Evolutionary conservation across 805 yeast genomes (phyloP).

Genomic region (Debaryomyces prosopidis): DNA sequence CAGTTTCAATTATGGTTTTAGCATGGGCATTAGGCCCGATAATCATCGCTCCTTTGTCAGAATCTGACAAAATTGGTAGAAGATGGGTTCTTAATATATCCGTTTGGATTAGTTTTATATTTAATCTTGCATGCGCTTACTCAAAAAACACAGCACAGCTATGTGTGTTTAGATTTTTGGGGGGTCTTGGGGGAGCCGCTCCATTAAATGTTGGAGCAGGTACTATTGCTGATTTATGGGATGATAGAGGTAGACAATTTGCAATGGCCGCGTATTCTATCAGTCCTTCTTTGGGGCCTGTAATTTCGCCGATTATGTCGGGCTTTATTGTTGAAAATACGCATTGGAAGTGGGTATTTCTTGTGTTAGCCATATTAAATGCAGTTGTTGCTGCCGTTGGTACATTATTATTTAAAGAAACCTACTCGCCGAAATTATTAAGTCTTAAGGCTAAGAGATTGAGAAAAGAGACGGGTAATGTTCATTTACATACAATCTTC

Average conservation of each 20-base stretch:
- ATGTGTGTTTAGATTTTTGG: conserved; percentile 58
- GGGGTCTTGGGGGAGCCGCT: conserved; percentile 69
- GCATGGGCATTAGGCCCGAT: conserved; percentile 73
- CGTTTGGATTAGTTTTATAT: conserved; percentile 47
- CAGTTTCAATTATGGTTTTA: conserved; percentile 64
- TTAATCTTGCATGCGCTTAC: conserved; percentile 63
- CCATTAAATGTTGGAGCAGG: conserved; percentile 74
- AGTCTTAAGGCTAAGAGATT: conserved; percentile 46
- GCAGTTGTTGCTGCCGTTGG: conserved; percentile 46
- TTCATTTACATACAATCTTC: conserved; percentile 56
- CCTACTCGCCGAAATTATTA: conserved; percentile 58
- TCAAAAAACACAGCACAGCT: conserved; percentile 60
- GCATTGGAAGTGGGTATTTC: conserved; percentile 70
- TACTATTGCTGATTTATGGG: conserved; percentile 61
- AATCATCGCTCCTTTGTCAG: conserved; percentile 66
- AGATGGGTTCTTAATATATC: conserved; percentile 53
- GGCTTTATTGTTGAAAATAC: conserved; percentile 55
- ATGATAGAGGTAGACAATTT: conserved; percentile 48
- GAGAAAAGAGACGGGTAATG: conserved; percentile 56
- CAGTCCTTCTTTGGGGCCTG: conserved; percentile 67
- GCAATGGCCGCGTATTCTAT: conserved; percentile 62
- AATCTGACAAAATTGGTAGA: conserved; percentile 58
- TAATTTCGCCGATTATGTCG: conserved; percentile 59
- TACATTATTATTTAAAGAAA: conserved; percentile 55
- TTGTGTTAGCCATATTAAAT: conserved; percentile 58